Evolutionary conservation across 305 asterid genomes (phyloP), one percentile per base, ranked within the genome.

Genomic region (Fraxinus dipetala): DNA sequence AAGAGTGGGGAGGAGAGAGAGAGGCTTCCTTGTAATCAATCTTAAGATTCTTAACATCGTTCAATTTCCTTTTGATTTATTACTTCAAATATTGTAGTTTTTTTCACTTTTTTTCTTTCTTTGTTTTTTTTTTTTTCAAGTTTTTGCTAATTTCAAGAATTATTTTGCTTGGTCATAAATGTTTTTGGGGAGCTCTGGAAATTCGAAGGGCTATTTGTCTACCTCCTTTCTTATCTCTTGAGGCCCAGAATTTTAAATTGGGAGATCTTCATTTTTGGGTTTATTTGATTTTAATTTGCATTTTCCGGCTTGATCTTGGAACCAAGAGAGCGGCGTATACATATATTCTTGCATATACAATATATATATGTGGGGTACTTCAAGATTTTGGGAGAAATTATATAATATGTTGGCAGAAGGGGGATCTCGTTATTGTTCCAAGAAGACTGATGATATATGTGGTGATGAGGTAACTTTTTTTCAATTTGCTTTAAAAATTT

Each of bases 361-460:
- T 56, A 56, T 56, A 59, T 20, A 69, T 31, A 4, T 32, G 4
- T 32, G 5, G 45, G 43, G 43, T 72, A 31, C 16, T 28, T 28
- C 43, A 34, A 72, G 40, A 31, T 72, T 72, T 72, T 30, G 43
- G 76, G 76, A 31, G 43, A 72, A 34, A 34, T 14, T 72, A 31
- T 30, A 72, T 31, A 72, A 72, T 30, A 72, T 72, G 76, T 10
- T 72, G 40, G 76, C 43, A 72, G 76, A 72, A 72, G 43, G 76
- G 43, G 40, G 76, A 72, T 72, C 76, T 72, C 76, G 43, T 31
- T 72, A 72, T 34, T 72, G 76, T 31, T 72, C 76, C 43, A 72
- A 72, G 43, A 72, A 72, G 76, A 72, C 76, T 16, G 76, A 72
- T 72, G 76, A 72, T 72, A 72, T 72, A 13, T 72, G 76, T 72